Conservation (phyloP, 2,329 filamentous ascomycete genomes). For the Remersonia thermophila region DNA sequence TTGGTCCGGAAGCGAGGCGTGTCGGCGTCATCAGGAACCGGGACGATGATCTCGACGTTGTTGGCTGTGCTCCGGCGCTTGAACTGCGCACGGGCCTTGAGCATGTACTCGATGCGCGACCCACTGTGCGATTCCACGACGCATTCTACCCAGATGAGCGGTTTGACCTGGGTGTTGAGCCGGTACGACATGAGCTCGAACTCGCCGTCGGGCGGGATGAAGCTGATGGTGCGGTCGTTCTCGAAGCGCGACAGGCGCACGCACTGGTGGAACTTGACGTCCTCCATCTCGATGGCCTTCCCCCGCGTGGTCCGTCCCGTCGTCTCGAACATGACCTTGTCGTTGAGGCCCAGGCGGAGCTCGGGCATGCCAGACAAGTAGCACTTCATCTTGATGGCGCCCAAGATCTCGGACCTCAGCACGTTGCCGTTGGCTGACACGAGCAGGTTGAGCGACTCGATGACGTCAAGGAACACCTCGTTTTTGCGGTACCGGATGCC, state of each 20-base stretch:
- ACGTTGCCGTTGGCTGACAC: conserved; percentile 93
- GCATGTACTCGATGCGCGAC: conserved; percentile 95
- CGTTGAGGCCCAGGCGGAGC: conserved; percentile 83
- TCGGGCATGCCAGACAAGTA: conserved; percentile 98
- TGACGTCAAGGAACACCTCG: conserved; percentile 95
- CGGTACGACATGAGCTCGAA: conserved; percentile 99
- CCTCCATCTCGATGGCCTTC: conserved; percentile 98
- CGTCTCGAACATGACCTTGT: conserved; percentile 99
- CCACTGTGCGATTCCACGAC: conserved; percentile 93
- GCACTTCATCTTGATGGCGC: conserved; percentile 99
- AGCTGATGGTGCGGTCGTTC: conserved; percentile 96
- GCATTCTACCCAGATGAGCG: conserved; percentile 97
- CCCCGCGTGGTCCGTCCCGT: conserved; percentile 87
- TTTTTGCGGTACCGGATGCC: conserved; percentile 98
- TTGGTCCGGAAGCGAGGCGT: conserved; percentile 94
- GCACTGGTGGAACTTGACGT: conserved; percentile 99
- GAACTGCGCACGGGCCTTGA: conserved; percentile 96
- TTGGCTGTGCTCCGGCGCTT: conserved; percentile 96
- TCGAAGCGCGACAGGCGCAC: conserved; percentile 92
- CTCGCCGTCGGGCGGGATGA: conserved; percentile 95
- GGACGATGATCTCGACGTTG: conserved; percentile 96
- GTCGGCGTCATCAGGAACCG: conserved; percentile 94
- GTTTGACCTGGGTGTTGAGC: conserved; percentile 96
- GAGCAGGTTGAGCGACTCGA: conserved; percentile 91
- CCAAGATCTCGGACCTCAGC: conserved; percentile 87